Conservation (phyloP, 192 early-diverging fungal species). For the Umbelopsis sp. region DNA sequence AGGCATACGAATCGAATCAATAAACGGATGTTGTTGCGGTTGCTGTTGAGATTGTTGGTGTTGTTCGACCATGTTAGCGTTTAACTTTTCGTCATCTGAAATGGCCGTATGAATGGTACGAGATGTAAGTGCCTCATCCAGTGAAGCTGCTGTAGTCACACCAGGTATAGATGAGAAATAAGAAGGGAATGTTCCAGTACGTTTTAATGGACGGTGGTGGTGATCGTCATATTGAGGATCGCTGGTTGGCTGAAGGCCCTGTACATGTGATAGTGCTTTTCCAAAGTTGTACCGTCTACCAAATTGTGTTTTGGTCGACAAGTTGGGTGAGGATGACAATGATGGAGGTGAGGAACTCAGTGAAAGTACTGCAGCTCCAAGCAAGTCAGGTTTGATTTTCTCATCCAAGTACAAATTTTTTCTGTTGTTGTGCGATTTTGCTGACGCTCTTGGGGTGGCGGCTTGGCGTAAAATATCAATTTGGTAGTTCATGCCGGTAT, state of each 20-base stretch:
- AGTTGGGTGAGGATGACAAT: constrained; percentile 19
- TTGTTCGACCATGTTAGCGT: not conserved
- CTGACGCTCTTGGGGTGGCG: not conserved
- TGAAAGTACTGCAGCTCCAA: not conserved
- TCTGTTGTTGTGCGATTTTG: not conserved
- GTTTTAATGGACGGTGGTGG: not conserved
- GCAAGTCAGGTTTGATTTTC: not conserved
- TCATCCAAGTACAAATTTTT: not conserved
- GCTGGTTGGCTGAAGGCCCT: not conserved
- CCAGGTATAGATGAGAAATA: constrained; percentile 18
- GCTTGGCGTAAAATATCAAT: constrained; percentile 36
- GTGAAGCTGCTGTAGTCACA: not conserved
- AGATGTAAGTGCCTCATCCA: not conserved
- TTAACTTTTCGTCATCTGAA: not conserved
- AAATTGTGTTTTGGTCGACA: not conserved
- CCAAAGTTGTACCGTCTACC: constrained; percentile 16
- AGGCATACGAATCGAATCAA: not conserved
- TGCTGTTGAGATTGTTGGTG: not conserved
- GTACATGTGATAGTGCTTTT: constrained; percentile 6
- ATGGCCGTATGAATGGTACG: not conserved
- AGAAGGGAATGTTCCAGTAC: constrained; percentile 16
- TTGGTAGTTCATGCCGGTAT: constrained; percentile 79
- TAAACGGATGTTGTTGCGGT: not conserved
- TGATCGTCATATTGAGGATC: constrained; percentile 6
- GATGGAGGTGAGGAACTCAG: constrained; percentile 17